phyloP scores from a whole-genome alignment of 176 grass and related monocot genomes.

The Aegilops bicornis region DNA sequence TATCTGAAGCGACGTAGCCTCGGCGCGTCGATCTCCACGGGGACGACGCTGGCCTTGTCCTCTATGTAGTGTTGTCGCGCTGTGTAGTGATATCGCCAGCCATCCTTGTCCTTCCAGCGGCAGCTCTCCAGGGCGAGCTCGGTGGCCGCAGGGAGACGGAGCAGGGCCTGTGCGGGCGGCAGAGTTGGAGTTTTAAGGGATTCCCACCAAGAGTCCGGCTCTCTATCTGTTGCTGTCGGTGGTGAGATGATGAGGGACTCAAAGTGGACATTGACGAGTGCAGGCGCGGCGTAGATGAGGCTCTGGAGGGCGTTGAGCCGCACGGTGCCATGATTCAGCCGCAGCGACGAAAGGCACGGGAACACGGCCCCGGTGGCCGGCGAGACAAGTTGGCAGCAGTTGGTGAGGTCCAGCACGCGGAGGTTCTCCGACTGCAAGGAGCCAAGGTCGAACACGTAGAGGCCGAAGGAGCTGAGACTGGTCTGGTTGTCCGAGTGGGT shows the following conservation, averaged over 20 bases:
- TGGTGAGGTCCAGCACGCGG: too few species aligned
- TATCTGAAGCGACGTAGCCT: neutral
- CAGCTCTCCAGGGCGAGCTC: neutral
- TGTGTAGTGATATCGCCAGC: neutral
- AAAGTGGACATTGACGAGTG: neutral
- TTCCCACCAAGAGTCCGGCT: neutral
- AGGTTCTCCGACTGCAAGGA: too few species aligned
- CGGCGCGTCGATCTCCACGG: neutral
- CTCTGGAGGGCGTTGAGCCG: neutral
- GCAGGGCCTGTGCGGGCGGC: neutral
- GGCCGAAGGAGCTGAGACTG: neutral
- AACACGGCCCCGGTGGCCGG: too few species aligned
- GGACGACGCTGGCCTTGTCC: neutral
- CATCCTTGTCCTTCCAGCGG: neutral
- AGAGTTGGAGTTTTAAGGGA: neutral
- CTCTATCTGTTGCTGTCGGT: neutral
- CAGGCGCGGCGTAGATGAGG: neutral
- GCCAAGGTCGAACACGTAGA: too few species aligned
- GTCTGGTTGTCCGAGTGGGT: too few species aligned
- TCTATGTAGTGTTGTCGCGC: too few species aligned
- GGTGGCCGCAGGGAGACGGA: neutral
- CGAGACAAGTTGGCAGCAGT: too few species aligned
- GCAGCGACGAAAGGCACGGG: too few species aligned
- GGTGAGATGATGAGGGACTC: neutral
- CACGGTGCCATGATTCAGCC: too few species aligned